Conservation (phyloP, 345 rosid genomes). For the Citrus hindsii region DNA sequence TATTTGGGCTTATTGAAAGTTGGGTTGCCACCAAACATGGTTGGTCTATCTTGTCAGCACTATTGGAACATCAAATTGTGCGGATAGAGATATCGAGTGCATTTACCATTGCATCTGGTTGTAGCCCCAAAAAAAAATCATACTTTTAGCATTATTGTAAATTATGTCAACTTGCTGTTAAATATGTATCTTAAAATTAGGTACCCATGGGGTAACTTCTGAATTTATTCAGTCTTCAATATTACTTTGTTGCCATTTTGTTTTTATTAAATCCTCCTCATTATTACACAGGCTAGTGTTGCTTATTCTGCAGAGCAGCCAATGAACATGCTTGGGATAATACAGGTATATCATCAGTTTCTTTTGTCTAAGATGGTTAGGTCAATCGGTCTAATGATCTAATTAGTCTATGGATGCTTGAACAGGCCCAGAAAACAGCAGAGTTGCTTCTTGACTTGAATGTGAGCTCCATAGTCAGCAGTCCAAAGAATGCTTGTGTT, state of each 20-base stretch:
- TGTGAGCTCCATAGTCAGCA: slow-evolving; percentile 56
- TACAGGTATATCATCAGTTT: slow-evolving; percentile 55
- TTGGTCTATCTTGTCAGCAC: not conserved
- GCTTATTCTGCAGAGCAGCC: slow-evolving; percentile 38
- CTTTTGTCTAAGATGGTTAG: not conserved
- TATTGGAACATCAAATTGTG: not conserved
- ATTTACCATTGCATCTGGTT: not conserved
- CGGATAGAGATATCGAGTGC: not conserved
- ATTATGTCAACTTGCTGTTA: not conserved
- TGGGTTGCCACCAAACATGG: not conserved
- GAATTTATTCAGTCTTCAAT: not conserved
- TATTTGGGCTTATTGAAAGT: not conserved
- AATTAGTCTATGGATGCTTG: slow-evolving; percentile 20
- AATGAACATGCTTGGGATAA: slow-evolving; percentile 78
- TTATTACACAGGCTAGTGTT: slow-evolving; percentile 36
- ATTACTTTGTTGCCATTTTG: not conserved
- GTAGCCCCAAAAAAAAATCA: not conserved
- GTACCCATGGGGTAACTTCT: not conserved
- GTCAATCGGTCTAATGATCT: slow-evolving; percentile 7
- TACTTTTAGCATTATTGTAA: not conserved
- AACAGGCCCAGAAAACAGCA: slow-evolving; percentile 89
- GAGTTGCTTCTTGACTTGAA: slow-evolving; percentile 88
- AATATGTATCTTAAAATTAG: not conserved
- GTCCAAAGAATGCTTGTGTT: slow-evolving; percentile 48
- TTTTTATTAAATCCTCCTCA: not conserved